These are phyloP conservation scores for Fusarium sp. DNA, from an alignment of 2,329 filamentous ascomycete species.

Conservation along the genomic window DNA sequence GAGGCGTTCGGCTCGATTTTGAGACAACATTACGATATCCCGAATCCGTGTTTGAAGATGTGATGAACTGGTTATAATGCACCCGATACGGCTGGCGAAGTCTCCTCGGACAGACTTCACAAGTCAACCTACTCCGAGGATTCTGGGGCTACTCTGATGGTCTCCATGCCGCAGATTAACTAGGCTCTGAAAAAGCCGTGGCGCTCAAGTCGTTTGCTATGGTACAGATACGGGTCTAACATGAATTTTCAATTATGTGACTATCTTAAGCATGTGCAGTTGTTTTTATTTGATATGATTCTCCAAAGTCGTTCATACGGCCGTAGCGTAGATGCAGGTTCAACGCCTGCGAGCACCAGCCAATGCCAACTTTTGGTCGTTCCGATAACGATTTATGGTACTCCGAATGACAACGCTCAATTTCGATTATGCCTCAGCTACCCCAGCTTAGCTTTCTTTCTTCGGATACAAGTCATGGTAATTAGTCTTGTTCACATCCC, in stretches of 20 bases:
- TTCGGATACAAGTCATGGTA: background rate
- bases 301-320: no score
- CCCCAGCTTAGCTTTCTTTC: background rate
- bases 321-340: background rate
- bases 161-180: constrained; percentile 68
- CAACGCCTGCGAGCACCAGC: background rate
- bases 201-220: constrained; percentile 63
- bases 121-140: constrained; percentile 59
- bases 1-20: constrained; percentile 60
- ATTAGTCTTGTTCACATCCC: background rate
- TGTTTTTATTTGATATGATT: constrained; percentile 2
- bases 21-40: constrained; percentile 52
- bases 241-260: constrained; percentile 48
- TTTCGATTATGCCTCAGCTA: background rate
- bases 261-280: background rate
- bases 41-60: constrained; percentile 44
- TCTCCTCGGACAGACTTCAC: constrained; percentile 59
- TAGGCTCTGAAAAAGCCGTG: constrained; percentile 71
- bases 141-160: constrained; percentile 68
- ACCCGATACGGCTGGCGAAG: constrained; percentile 64
- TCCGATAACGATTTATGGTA: background rate
- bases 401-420: background rate
- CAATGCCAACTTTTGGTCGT: background rate
- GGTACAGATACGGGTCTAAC: constrained; percentile 76
- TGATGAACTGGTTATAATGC: constrained; percentile 45